These are phyloP conservation scores for Teratosphaeria zuluensis DNA, from an alignment of 2,329 filamentous ascomycete genomes.

Conservation along the genomic window DNA sequence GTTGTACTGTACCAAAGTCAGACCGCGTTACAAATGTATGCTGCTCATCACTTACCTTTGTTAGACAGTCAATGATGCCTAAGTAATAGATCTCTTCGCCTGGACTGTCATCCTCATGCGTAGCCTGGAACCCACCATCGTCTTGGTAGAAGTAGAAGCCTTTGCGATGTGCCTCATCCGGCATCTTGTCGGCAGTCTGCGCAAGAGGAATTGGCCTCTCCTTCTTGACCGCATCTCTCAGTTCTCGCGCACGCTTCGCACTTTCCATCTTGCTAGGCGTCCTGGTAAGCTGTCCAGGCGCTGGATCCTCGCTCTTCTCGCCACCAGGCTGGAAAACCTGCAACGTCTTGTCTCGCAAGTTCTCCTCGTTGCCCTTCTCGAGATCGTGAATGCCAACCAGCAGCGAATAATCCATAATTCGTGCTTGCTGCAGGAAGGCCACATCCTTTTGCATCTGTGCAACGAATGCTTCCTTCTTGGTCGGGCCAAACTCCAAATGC, in stretches of 20 bases:
- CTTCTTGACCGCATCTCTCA: slow-evolving; percentile 83
- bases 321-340: slow-evolving; percentile 89
- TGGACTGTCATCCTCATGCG: slow-evolving; percentile 75
- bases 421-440: slow-evolving; percentile 69
- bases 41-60: slow-evolving; percentile 59
- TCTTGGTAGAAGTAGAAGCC: slow-evolving; percentile 86
- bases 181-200: slow-evolving; percentile 74
- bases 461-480: slow-evolving; percentile 80
- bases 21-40: background rate
- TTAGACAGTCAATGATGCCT: slow-evolving; percentile 95
- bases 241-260: slow-evolving; percentile 77
- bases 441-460: slow-evolving; percentile 86
- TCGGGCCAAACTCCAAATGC: slow-evolving; percentile 76
- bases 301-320: slow-evolving; percentile 36
- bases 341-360: slow-evolving; percentile 77
- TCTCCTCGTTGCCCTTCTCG: slow-evolving; percentile 86
- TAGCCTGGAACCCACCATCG: slow-evolving; percentile 86
- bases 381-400: slow-evolving; percentile 90
- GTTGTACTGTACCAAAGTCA: slow-evolving; percentile 56
- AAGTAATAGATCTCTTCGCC: slow-evolving; percentile 96
- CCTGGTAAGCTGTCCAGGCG: slow-evolving; percentile 58
- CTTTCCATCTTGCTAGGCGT: slow-evolving; percentile 92
- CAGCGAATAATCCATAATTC: slow-evolving; percentile 98
- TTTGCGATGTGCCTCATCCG: slow-evolving; percentile 62
- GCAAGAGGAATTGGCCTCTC: slow-evolving; percentile 92